A percentile compares a stretch with the other conserved stretches of the same genome.
phyloP scores from a whole-genome alignment of 768 basidiomycete genomes.

The Omphalotus guepiniiformis region DNA sequence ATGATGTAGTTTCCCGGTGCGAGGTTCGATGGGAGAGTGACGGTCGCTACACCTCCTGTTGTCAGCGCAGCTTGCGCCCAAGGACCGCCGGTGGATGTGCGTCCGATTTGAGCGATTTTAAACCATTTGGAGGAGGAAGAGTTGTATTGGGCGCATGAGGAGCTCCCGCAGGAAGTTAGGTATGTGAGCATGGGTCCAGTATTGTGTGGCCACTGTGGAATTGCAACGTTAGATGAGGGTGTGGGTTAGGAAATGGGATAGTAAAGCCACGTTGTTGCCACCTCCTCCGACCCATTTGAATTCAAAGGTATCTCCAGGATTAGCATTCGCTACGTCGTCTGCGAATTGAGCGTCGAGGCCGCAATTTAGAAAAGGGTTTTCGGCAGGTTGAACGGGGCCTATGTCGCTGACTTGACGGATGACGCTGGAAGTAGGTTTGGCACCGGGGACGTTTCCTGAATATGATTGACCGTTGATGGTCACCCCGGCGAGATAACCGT shows the following conservation, averaged over 20 bases:
- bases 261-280: slow-evolving; percentile 18
- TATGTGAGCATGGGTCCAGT: slow-evolving; percentile 50
- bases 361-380: slow-evolving; percentile 39
- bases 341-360: slow-evolving; percentile 40
- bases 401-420: slow-evolving; percentile 40
- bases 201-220: slow-evolving; percentile 38
- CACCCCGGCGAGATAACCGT: slow-evolving; percentile 9
- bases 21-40: slow-evolving; percentile 47
- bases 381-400: slow-evolving; percentile 41
- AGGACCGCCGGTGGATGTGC: slow-evolving; percentile 21
- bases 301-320: slow-evolving; percentile 37
- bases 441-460: slow-evolving; percentile 9
- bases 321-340: slow-evolving; percentile 36
- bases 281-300: slow-evolving; percentile 41
- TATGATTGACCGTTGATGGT: slow-evolving; percentile 4
- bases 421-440: slow-evolving; percentile 28
- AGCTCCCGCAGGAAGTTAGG: slow-evolving; percentile 40
- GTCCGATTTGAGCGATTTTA: slow-evolving; percentile 38
- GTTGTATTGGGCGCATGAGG: slow-evolving; percentile 36
- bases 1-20: slow-evolving; percentile 69
- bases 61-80: slow-evolving; percentile 56
- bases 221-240: not conserved
- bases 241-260: slow-evolving; percentile 9
- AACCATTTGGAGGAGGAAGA: slow-evolving; percentile 42
- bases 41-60: slow-evolving; percentile 34